Evolutionary conservation across 345 rosid genomes (phyloP), one percentile per base, ranked within the genome.

Genomic region (Microthlaspi erraticum): DNA sequence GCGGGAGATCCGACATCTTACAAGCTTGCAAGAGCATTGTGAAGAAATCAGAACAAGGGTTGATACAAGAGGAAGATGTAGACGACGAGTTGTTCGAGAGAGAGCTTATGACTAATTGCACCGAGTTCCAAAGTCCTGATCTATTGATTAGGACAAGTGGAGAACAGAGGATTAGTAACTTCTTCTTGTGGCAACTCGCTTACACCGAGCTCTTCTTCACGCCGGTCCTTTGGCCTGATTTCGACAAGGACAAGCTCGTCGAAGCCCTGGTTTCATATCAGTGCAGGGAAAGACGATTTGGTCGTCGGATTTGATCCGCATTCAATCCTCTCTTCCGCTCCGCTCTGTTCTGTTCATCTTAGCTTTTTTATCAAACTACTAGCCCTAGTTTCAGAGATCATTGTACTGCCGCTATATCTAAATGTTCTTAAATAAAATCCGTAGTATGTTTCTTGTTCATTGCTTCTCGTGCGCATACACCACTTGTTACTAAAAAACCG

Each of bases 161-260:
- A 7, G 95, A 87, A 67, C 84, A 82, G 7, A 68, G 95, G 57
- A 81, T 91, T 42, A 88, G 95, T 71, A 88, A 88, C 83, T 88
- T 84, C 79, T 79, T 88, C 72, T 48, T 87, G 42, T 88, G 91
- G 91, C 90, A 87, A 7, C 60, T 87, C 17, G 93, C 91, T 20
- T 85, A 91, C 48, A 85, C 93, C 0, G 95, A 91, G 29, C 85
- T 91, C 36, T 84, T 76, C 81, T 87, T 91, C 10, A 75, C 65
- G 0, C 79, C 76, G 3, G 58, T 84, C 0, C 78, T 82, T 5
- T 88, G 97, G 95, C 97, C 95, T 20, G 92, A 88, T 76, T 91
- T 91, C 14, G 77, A 82, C 11, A 59, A 79, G 11, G 76, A 38
- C 0, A 84, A 81, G 61, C 84, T 88, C 32, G n/a, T 77, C 0